phyloP scores from a whole-genome alignment of 352 stramenopile species.

The Blastocystis sp. region DNA sequence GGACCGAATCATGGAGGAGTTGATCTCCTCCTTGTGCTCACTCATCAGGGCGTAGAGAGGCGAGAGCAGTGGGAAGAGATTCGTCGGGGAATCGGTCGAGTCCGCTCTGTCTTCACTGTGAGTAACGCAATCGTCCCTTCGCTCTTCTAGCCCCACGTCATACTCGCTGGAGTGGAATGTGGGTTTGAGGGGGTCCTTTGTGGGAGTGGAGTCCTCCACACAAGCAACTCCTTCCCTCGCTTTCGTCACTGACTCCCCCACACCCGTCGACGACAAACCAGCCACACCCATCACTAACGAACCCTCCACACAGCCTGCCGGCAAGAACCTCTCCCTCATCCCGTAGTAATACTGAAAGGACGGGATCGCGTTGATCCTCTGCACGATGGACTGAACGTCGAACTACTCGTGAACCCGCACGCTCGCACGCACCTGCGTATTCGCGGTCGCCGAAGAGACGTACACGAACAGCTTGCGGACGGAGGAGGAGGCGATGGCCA shows the following conservation, averaged over 20 bases:
- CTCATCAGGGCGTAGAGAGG: neutral
- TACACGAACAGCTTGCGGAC: constrained; percentile 55
- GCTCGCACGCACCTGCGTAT: neutral
- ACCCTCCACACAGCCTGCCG: too few species aligned
- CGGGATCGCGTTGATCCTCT: neutral
- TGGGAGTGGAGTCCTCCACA: too few species aligned
- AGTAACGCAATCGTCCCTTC: neutral
- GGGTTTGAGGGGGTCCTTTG: too few species aligned
- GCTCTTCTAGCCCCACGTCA: neutral
- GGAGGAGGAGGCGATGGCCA: constrained; percentile 38
- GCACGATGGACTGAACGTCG: constrained; percentile 43
- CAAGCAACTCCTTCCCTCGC: too few species aligned
- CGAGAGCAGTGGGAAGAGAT: neutral
- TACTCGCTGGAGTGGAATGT: constrained; percentile 1
- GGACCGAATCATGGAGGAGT: neutral
- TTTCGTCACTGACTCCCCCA: constrained; percentile 16
- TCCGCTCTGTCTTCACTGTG: constrained; percentile 11
- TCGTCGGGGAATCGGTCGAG: too few species aligned
- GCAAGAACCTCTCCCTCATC: neutral
- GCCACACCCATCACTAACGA: too few species aligned
- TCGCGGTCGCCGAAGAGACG: constrained; percentile 37
- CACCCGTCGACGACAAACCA: too few species aligned
- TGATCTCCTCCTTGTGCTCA: neutral
- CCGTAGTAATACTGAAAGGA: neutral
- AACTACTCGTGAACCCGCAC: neutral